A percentile compares a stretch with the other conserved stretches of the same genome.
Conservation (phyloP, 2,329 filamentous ascomycete genomes). For the Colletotrichum melonis region DNA sequence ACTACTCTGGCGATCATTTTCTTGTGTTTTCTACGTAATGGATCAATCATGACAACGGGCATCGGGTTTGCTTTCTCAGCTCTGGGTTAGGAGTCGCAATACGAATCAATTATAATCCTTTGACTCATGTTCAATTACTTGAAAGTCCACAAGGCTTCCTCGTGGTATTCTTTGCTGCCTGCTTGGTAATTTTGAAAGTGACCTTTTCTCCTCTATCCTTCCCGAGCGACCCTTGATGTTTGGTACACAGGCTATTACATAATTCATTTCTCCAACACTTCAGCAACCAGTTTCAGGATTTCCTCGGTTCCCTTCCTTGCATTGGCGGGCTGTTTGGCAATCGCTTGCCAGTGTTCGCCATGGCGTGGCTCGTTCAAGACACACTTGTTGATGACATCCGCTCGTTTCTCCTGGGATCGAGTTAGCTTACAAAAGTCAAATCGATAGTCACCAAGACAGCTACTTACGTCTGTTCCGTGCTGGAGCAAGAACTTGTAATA, state of each 20-base stretch:
- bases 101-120: slow-evolving; percentile 16
- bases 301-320: slow-evolving; percentile 81
- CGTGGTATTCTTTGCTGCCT: not conserved
- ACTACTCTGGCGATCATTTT: not conserved
- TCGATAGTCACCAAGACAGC: too few relatives aligned
- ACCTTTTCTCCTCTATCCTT: not conserved
- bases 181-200: not conserved
- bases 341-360: slow-evolving; percentile 89
- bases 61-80: slow-evolving; percentile 13
- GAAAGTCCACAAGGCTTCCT: not conserved
- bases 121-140: not conserved
- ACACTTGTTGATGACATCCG: slow-evolving; percentile 85
- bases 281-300: slow-evolving; percentile 82
- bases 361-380: slow-evolving; percentile 87
- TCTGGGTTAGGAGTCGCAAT: slow-evolving; percentile 11
- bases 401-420: slow-evolving; percentile 75
- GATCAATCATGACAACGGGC: slow-evolving; percentile 7
- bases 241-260: slow-evolving; percentile 3
- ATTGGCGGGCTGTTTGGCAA: slow-evolving; percentile 89
- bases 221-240: not conserved
- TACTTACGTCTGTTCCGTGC: slow-evolving; percentile 79
- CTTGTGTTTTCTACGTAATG: not conserved
- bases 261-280: slow-evolving; percentile 46
- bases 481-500: slow-evolving; percentile 94
- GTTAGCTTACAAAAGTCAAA: not conserved